Base-by-base conservation (phyloP, 2,329 filamentous ascomycete genomes). In the Gremmenia infestans region DNA sequence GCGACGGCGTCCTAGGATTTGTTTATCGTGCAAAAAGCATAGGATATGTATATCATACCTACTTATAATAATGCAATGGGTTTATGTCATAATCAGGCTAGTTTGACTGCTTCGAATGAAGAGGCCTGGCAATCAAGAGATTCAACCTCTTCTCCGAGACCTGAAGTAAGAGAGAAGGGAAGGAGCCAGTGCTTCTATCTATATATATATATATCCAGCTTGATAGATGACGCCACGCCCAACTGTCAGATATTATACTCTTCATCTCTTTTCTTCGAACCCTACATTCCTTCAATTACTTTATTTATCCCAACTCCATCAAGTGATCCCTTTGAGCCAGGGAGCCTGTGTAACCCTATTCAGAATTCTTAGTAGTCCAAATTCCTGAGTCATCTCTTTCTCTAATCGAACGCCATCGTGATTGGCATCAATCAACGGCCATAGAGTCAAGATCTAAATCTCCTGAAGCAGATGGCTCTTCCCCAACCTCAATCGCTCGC, bases 301-400 rank as follows among this genome's bases (percentile, higher is more conserved):
- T 25, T 32, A 8, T 32, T 32, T 32, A 11, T 32, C 28, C 28
- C 8, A 32, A 32, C 28, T 11, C 1, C 8, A 32, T 32, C 28
- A 32, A 32, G 9, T 32, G 28, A 28, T 28, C 25, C 25, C 25
- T 28, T 8, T 8, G 6, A 28, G 6, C 5, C 7, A 28, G 8
- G 8, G 7, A 28, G 7, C 6, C 25, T 8, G 7, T 28, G 8
- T 28, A 2, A 28, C 2, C 7, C 25, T 28, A 28, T 28, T 28
- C 8, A 7, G 9, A 28, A 28, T 28, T 7, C 25, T 28, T 2
- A 28, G 25, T 28, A 28, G 23, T 25, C 25, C 6, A 69, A 99
- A 99, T 67, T 97, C 93, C 64, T 93, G 83, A 1, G 93, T 97
- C 91, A 99, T 99, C 71, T 88, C 81, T 51, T 87, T 81, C 40